Base-by-base conservation (phyloP, 75 land plant genomes). In the Chamaecyparis obtusa region DNA sequence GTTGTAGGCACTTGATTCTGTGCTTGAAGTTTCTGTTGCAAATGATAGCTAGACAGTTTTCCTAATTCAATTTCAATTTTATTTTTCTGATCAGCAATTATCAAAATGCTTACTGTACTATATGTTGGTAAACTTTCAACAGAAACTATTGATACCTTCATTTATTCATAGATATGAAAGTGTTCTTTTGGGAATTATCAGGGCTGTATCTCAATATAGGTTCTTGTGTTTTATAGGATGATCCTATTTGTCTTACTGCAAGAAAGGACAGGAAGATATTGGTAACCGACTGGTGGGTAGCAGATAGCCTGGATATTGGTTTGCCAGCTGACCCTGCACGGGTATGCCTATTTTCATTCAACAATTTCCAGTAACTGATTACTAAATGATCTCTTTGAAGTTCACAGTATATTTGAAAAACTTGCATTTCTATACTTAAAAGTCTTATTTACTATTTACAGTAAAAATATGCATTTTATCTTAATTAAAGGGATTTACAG, bases 231-330 rank as follows among this genome's bases (percentile, higher is more conserved):
- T 13, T 24, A 14, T 85, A 96, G 97, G 93, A 95, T 88, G 95
- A 96, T 90, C 95, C 98, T 49, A 75, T 93, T 9, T 96, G 98
- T 90, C 88, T 91, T 86, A 91, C 90, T 72, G 97, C 96, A 55
- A 90, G 94, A 80, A 87, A 85, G 37, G 94, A 95, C 84, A 95
- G 94, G 3, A 96, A 95, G 60, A 85, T 51, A 4, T 88, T 95
- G 24, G 92, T 92, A 43, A 94, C 95, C 8, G 89, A 90, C 27
- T 72, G 89, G 57, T 96, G 98, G 98, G 91, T 96, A 77, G 91
- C 88, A 37, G 96, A 95, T 88, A 90, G 92, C 85, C 64, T 89
- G 84, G 93, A 94, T 55, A 36, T 83, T 37, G 95, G 94, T 35
- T 88, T 74, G 72, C 87, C 86, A 51, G 91, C 85, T 60, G 93